Evolutionary conservation across 2,329 filamentous ascomycete genomes (phyloP).

Genomic region (Nemania serpens): DNA sequence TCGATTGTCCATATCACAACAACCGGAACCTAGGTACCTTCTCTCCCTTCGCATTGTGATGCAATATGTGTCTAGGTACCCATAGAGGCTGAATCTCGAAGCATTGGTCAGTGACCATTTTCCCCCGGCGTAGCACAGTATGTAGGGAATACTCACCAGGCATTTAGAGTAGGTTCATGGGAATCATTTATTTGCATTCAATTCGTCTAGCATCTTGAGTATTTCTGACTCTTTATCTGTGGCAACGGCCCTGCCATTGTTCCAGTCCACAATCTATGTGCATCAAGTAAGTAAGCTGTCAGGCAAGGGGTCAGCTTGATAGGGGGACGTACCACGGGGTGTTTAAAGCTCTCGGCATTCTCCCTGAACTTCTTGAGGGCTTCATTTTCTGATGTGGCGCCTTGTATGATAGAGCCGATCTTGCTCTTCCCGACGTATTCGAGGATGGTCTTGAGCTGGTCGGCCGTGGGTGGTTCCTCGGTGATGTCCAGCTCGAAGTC

Average conservation of each 20-base stretch:
- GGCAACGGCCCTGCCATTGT: conserved; percentile 78
- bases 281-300: conserved; percentile 2
- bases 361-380: conserved; percentile 79
- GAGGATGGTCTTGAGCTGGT: conserved; percentile 82
- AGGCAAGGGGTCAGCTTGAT: neutral
- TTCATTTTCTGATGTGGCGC: conserved; percentile 74
- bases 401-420: conserved; percentile 68
- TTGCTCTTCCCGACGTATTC: conserved; percentile 74
- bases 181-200: conserved; percentile 44
- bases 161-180: neutral
- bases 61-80: conserved; percentile 3
- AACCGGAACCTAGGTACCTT: neutral
- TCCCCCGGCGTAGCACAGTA: neutral
- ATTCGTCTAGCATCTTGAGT: conserved; percentile 72
- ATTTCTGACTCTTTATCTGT: conserved; percentile 89
- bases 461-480: conserved; percentile 76
- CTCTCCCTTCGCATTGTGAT: neutral
- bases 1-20: neutral
- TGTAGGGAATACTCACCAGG: neutral
- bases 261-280: conserved; percentile 80
- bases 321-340: conserved; percentile 71
- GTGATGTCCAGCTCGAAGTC: conserved; percentile 89
- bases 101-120: conserved; percentile 10
- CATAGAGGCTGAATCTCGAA: neutral
- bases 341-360: conserved; percentile 68